Conservation (phyloP, 345 rosid species). For the Eucalyptus pauciflora region DNA sequence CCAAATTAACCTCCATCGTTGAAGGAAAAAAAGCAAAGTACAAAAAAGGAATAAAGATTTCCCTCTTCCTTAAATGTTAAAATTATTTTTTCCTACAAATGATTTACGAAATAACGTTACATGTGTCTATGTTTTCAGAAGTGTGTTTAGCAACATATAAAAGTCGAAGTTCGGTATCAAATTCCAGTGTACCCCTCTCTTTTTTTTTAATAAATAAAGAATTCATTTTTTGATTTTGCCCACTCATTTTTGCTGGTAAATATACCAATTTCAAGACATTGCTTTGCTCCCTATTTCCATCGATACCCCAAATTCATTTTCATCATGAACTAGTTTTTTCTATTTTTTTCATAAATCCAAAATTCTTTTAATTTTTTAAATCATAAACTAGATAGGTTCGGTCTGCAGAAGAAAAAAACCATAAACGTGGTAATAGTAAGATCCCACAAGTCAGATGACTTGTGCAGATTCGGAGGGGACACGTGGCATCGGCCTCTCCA, state of each 20-base stretch:
- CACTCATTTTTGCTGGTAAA: neutral
- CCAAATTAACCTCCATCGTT: neutral
- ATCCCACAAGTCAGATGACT: neutral
- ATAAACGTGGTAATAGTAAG: neutral
- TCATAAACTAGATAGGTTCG: neutral
- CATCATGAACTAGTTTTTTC: neutral
- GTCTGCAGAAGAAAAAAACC: neutral
- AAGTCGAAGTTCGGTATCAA: rapidly evolving
- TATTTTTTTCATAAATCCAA: neutral
- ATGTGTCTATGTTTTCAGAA: neutral
- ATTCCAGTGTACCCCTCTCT: neutral
- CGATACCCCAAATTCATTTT: neutral
- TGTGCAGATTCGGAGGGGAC: neutral
- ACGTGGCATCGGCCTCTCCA: neutral
- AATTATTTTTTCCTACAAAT: neutral
- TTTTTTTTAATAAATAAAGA: rapidly evolving
- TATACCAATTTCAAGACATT: neutral
- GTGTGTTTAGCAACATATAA: neutral
- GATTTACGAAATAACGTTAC: neutral
- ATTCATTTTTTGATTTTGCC: rapidly evolving
- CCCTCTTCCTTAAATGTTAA: neutral
- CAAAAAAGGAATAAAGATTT: neutral
- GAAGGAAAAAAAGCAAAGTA: neutral
- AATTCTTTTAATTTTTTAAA: neutral
- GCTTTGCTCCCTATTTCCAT: neutral